phyloP scores from a whole-genome alignment of 2,329 filamentous ascomycete genomes.

The Nemania sp. region DNA sequence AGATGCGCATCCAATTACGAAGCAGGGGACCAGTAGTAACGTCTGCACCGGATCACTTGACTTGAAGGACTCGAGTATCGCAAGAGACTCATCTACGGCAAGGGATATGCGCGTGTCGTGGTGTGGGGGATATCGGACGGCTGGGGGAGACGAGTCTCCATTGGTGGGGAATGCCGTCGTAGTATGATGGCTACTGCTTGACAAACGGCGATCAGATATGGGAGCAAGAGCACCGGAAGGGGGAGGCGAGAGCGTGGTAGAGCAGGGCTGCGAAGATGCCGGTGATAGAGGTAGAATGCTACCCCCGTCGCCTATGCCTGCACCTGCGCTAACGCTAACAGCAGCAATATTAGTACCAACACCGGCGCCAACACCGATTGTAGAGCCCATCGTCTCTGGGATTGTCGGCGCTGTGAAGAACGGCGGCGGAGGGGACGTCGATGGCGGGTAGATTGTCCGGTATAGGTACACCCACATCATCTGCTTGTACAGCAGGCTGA shows the following conservation, averaged over 20 bases:
- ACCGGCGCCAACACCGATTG: conserved; percentile 30
- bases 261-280: conserved; percentile 31
- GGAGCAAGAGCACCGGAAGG: conserved; percentile 14
- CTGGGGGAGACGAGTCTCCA: conserved; percentile 59
- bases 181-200: conserved; percentile 28
- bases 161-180: conserved; percentile 36
- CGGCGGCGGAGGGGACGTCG: conserved; percentile 39
- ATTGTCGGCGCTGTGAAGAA: conserved; percentile 38
- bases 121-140: conserved; percentile 60
- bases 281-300: conserved; percentile 35
- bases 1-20: conserved; percentile 71
- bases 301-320: conserved; percentile 19
- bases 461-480: conserved; percentile 75
- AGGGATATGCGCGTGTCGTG: conserved; percentile 65
- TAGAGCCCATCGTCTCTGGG: conserved; percentile 49
- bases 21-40: conserved; percentile 69
- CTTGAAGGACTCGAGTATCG: conserved; percentile 66
- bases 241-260: conserved; percentile 31
- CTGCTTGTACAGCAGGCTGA: conserved; percentile 71
- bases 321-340: not conserved
- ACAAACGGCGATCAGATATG: conserved; percentile 33
- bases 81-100: conserved; percentile 68
- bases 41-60: conserved; percentile 70
- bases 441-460: conserved; percentile 70
- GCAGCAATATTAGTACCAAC: not conserved